Conservation (phyloP, 2,329 filamentous ascomycete genomes). For the Claviceps purpurea region DNA sequence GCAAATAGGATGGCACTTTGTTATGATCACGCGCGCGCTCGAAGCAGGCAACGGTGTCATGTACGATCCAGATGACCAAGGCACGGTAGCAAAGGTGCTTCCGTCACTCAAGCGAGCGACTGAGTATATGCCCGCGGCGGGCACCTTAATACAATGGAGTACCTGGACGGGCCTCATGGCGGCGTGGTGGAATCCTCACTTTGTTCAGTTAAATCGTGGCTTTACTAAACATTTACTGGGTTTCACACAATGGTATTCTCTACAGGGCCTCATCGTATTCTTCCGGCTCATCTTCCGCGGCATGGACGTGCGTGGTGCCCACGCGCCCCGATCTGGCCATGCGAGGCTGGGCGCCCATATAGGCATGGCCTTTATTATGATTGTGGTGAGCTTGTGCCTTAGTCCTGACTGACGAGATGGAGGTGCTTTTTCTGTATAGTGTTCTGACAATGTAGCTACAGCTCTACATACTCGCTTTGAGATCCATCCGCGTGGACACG, state of each 20-base stretch:
- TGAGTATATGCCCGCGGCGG: constrained; percentile 25
- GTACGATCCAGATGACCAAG: constrained; percentile 20
- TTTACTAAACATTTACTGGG: constrained; percentile 47
- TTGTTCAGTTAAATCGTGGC: constrained; percentile 45
- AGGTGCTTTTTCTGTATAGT: neutral
- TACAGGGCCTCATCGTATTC: constrained; percentile 46
- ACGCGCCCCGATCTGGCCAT: constrained; percentile 23
- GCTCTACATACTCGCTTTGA: constrained; percentile 31
- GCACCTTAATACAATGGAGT: constrained; percentile 31
- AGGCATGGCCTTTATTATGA: constrained; percentile 37
- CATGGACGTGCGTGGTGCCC: constrained; percentile 27
- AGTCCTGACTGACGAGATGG: too few relatives aligned
- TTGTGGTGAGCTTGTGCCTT: constrained; percentile 30
- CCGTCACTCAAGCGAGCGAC: constrained; percentile 9
- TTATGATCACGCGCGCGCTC: constrained; percentile 14
- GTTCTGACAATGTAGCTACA: constrained; percentile 11
- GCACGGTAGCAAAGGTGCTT: constrained; percentile 7
- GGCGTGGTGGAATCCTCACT: constrained; percentile 56
- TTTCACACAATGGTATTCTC: constrained; percentile 50
- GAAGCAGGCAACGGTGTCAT: constrained; percentile 16
- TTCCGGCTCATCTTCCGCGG: constrained; percentile 38
- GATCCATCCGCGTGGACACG: constrained; percentile 41
- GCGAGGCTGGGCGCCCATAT: constrained; percentile 39
- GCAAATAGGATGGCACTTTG: constrained; percentile 39
- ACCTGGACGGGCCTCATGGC: constrained; percentile 36